Evolutionary conservation across 2,329 filamentous ascomycete genomes (phyloP), one percentile per base, ranked within the genome.

Genomic region (Aspergillus carbonarius): DNA sequence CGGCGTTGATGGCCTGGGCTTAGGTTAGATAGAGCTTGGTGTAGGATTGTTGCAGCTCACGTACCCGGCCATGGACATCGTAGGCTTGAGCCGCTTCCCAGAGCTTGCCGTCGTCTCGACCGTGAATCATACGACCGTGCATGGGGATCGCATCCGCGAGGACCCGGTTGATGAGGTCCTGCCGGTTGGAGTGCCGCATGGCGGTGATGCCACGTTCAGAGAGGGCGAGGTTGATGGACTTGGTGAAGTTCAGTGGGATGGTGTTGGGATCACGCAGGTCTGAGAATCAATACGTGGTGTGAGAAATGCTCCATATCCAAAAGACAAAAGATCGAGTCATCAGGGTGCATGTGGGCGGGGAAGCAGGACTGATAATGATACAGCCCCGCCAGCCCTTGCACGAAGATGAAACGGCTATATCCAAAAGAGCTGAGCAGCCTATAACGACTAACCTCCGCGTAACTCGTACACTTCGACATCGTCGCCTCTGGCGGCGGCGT

Each of bases 171-270:
- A 96, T 79, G 35, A 98, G 83, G 3, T 81, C 83, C 3, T 85
- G 78, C 32, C 87, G 83, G 25, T 86, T 85, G 1, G 90, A 86
- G 66, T 90, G 81, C 54, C 85, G 84, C 77, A 99, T 88, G 20
- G 93, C 91, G 74, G 95, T 90, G 73, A 98, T 93, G 32, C 95
- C 95, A 59, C 95, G 87, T 73, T 98, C 93, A 0, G 95, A 98
- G 0, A 99, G 82, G 20, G 95, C 93, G 56, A 99, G 79, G 72
- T 99, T 99, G 80, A 99, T 99, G n/a, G 95, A 98, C 74, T 92
- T 96, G 60, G 93, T 96, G 72, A 97, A 97, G 76, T 97, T 97
- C 61, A 98, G 82, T 3, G 93, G 93, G 30, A 88, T 87, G 0
- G 91, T 96, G 2, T 86, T 84, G 2, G 90, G 88, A 72, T 96